phyloP scores from a whole-genome alignment of 1,284 basidiomycete species.

The Tylopilus sp. region DNA sequence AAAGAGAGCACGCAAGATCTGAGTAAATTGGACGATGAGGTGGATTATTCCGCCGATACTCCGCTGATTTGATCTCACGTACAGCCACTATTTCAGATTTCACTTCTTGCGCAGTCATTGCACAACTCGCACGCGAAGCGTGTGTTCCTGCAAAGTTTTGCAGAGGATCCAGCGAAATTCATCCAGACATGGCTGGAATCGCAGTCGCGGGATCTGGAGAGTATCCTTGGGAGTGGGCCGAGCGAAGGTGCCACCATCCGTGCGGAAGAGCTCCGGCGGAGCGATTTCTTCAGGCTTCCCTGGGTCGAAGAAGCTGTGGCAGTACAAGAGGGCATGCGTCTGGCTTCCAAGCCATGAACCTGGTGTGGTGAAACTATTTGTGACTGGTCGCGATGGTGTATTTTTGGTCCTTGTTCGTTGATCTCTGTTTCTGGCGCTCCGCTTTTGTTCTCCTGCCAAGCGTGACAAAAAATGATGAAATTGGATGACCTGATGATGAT shows the following conservation, averaged over 20 bases:
- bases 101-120: constrained; percentile 73
- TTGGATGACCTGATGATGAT: background rate
- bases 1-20: constrained; percentile 68
- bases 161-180: constrained; percentile 74
- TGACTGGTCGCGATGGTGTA: background rate
- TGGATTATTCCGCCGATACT: constrained; percentile 29
- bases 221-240: constrained; percentile 81
- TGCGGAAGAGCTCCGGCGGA: constrained; percentile 82
- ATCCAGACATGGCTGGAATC: constrained; percentile 88
- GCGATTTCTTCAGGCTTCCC: constrained; percentile 84
- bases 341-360: constrained; percentile 39
- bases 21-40: constrained; percentile 82
- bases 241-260: constrained; percentile 75
- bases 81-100: constrained; percentile 47
- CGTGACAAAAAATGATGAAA: background rate
- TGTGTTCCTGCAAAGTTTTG: constrained; percentile 82
- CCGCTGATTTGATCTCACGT: constrained; percentile 14
- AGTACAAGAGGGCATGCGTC: constrained; percentile 50
- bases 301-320: constrained; percentile 79
- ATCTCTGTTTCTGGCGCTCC: background rate
- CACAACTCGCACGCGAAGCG: constrained; percentile 83
- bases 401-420: background rate
- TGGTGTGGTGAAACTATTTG: background rate
- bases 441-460: background rate
- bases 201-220: constrained; percentile 87